Evolutionary conservation across 257 asterid genomes (phyloP).

Genomic region (Solanum corneliomulleri): DNA sequence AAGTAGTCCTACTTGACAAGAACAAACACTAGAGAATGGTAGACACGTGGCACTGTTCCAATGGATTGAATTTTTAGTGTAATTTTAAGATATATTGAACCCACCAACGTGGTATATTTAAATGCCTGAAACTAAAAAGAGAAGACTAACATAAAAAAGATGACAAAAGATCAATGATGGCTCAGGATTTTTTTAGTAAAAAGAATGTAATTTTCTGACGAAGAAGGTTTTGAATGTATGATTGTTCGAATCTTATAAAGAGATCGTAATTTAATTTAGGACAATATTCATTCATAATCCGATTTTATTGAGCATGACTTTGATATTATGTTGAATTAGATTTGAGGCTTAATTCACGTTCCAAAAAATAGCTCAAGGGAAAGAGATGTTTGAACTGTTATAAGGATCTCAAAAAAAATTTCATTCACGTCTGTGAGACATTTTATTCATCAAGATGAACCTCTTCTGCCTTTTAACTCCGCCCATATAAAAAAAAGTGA

Average conservation of each 20-base stretch:
- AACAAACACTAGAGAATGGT: background rate
- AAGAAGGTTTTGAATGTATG: rapidly evolving
- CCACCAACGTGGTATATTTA: background rate
- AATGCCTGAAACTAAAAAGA: background rate
- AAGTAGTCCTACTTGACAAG: background rate
- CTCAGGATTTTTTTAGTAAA: background rate
- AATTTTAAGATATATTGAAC: background rate
- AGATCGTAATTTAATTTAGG: background rate
- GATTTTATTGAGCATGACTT: background rate
- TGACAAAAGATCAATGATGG: background rate
- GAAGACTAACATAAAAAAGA: background rate
- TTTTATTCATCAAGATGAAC: too few relatives aligned
- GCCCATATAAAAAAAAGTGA: background rate
- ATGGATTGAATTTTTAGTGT: background rate
- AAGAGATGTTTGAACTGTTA: too few relatives aligned
- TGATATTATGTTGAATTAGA: too few relatives aligned
- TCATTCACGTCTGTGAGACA: background rate
- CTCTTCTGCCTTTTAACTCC: background rate
- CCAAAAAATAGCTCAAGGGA: background rate
- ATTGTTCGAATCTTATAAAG: background rate
- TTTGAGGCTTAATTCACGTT: too few relatives aligned
- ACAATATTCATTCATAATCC: too few relatives aligned
- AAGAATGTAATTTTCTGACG: background rate
- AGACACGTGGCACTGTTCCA: background rate
- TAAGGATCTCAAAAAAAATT: too few relatives aligned